Base-by-base conservation (phyloP, 176 grass and related monocot genomes). In the sorghum (Sorghum bicolor) region DNA sequence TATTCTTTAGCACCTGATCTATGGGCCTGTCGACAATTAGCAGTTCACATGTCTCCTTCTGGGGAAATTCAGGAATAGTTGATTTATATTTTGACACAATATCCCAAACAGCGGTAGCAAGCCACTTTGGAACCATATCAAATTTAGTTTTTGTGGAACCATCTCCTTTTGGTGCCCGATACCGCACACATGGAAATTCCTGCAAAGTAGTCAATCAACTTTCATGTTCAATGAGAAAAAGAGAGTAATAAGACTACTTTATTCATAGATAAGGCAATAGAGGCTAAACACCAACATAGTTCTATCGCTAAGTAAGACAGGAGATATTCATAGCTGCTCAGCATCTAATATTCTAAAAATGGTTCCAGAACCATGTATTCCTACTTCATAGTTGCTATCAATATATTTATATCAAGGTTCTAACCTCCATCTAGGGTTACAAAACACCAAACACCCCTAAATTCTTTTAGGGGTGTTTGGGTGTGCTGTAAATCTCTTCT, bases 31-130 rank as follows among this genome's bases (percentile, higher is more conserved):
- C 90, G 2, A 98, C 47, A 76, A 98, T 85, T 36, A 98, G 96
- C 55, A 98, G 67, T 33, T 98, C 96, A 64, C 96, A 98, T 62
- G 96, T 98, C 89, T 98, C 96, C 71, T 89, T 98, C 73, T 98
- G 91, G 64, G 96, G 96, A 88, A 87, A 98, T 78, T 95, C 96
- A 79, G 89, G 93, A 77, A 95, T 95, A 76, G 89, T 90, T 81
- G 92, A 80, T 83, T 94, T 98, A 78, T 92, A 94, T 82, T 94
- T 98, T 6, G 85, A 93, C 82, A 98, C 75, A 16, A 90, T 93
- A 66, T 95, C 84, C 93, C 93, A 98, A 80, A 95, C 85, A 45
- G 89, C 93, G 39, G 80, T 74, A 78, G 96, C 93, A 52, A 98
- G 86, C 80, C 91, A 94, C 78, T 88, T 92, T 19, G 96, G 96